Conservation (phyloP, 805 yeast genomes). For the Lipomyces sp. region DNA sequence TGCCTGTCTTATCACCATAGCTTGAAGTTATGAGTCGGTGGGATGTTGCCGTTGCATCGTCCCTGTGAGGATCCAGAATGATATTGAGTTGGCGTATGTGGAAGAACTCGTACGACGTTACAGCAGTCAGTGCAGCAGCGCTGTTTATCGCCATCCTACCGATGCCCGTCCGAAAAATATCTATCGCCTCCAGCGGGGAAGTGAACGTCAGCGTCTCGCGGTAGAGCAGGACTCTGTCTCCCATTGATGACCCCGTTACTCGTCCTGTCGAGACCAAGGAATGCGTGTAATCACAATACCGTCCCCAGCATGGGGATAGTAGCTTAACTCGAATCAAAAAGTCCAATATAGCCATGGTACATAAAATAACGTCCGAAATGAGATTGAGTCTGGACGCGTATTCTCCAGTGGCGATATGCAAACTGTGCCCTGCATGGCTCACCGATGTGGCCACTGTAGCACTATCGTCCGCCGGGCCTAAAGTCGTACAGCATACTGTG, state of each 20-base stretch:
- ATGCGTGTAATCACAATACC: too few species aligned
- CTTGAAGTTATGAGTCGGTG: not conserved
- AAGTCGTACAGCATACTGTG: too few species aligned
- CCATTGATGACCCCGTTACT: not conserved
- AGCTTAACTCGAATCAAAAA: not conserved
- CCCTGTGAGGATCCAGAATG: too few species aligned
- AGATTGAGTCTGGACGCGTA: not conserved
- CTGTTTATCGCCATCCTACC: too few species aligned
- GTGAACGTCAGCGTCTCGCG: not conserved
- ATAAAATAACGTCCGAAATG: conserved; percentile 2
- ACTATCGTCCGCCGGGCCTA: too few species aligned
- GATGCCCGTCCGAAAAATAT: not conserved
- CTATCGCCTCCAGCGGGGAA: not conserved
- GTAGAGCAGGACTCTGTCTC: not conserved
- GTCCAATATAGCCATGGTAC: conserved; percentile 4
- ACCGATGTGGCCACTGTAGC: too few species aligned
- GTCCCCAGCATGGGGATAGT: conserved; percentile 9
- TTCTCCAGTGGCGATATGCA: not conserved
- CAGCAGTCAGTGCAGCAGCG: too few species aligned
- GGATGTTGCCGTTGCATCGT: not conserved
- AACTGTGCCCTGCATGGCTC: too few species aligned
- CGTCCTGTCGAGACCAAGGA: too few species aligned
- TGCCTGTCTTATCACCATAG: too few species aligned
- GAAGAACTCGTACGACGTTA: too few species aligned
- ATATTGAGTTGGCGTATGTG: too few species aligned